Evolutionary conservation across 176 grass and related monocot genomes (phyloP).

Genomic region (Eragrostis nindensis): DNA sequence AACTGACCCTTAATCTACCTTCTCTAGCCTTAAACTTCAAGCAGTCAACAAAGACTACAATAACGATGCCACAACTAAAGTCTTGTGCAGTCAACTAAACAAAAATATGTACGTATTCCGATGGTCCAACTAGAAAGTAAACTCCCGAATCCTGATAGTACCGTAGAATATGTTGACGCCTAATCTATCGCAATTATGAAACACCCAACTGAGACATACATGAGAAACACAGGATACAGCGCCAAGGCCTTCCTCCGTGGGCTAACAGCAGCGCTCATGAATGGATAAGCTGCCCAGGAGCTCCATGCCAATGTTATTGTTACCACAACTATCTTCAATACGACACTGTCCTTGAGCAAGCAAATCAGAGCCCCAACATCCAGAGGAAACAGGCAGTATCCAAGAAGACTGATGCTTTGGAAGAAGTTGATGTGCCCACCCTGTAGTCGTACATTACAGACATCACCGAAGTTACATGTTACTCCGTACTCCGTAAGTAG

Average conservation of each 20-base stretch:
- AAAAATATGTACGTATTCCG: neutral
- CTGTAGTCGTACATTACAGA: conserved; percentile 41
- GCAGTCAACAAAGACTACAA: neutral
- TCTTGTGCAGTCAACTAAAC: neutral
- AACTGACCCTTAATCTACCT: too few relatives aligned
- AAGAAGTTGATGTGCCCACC: conserved; percentile 96
- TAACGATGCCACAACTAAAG: neutral
- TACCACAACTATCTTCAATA: conserved; percentile 71
- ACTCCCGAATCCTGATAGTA: neutral
- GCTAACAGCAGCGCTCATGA: conserved; percentile 89
- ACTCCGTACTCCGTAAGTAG: too few relatives aligned
- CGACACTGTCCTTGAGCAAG: conserved; percentile 65
- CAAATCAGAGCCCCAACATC: conserved; percentile 83
- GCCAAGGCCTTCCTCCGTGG: conserved; percentile 90
- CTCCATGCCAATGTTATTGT: conserved; percentile 77
- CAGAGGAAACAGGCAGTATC: conserved; percentile 89
- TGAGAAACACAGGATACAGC: conserved; percentile 90
- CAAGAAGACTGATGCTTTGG: conserved; percentile 91
- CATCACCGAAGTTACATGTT: conserved; percentile 9
- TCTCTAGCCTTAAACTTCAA: neutral
- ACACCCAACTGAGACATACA: conserved; percentile 87
- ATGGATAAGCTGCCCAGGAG: conserved; percentile 94
- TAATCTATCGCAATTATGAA: conserved; percentile 88
- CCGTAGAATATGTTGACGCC: neutral
- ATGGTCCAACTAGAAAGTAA: neutral